Evolutionary conservation across 176 grass and related monocot species (phyloP).

Genomic region (Aegilops sharonensis): DNA sequence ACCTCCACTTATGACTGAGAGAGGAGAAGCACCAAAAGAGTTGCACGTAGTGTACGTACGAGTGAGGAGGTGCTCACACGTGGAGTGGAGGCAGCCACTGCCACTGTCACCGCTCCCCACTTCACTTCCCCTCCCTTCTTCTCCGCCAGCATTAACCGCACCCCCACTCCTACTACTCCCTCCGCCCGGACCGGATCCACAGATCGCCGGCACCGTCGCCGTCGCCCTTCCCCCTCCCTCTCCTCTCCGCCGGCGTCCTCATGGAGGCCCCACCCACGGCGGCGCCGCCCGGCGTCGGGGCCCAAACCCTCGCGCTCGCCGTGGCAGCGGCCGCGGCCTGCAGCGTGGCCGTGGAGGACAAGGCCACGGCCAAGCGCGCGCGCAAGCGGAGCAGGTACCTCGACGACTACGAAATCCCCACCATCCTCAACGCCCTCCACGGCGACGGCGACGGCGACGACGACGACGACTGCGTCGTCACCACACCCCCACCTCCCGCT

Average conservation of each 20-base stretch:
- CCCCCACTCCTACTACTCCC: background rate
- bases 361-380: slow-evolving; percentile 43
- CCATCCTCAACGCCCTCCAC: background rate
- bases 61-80: too few relatives aligned
- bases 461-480: background rate
- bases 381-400: slow-evolving; percentile 93
- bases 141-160: background rate
- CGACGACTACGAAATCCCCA: background rate
- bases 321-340: too few relatives aligned
- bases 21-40: too few relatives aligned
- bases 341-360: background rate
- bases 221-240: background rate
- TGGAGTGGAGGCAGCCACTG: too few relatives aligned
- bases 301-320: background rate
- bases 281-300: background rate
- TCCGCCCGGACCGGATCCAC: background rate
- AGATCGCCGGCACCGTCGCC: background rate
- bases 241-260: background rate
- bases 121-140: background rate
- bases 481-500: too few relatives aligned
- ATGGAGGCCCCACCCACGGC: background rate
- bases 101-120: too few relatives aligned
- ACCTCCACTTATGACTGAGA: too few relatives aligned
- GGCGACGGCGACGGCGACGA: background rate
- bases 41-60: too few relatives aligned